Conservation (phyloP, 140 eudicot species). For the Senecio squalidus region DNA sequence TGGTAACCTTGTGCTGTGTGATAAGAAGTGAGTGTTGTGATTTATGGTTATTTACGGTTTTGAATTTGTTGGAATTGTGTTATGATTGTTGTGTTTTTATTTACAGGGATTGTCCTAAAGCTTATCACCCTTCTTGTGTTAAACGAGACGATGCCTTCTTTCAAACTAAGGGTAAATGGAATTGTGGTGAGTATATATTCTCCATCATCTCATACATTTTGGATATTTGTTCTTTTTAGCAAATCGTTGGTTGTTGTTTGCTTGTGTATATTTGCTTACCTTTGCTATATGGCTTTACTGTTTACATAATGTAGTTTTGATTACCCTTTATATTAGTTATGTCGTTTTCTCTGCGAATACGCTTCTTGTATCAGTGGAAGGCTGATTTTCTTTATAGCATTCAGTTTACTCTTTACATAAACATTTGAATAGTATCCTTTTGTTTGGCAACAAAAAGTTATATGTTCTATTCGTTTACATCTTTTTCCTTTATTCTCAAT, state of each 20-base stretch:
- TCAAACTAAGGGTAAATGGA: conserved; percentile 86
- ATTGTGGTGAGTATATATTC: conserved; percentile 64
- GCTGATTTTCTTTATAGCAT: conserved; percentile 4
- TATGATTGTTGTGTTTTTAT: conserved; percentile 16
- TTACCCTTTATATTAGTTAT: not conserved
- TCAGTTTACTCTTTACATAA: not conserved
- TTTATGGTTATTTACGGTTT: not conserved
- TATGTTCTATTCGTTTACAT: not conserved
- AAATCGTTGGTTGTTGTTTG: conserved; percentile 1
- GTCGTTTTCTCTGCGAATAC: not conserved
- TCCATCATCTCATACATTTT: conserved; percentile 5
- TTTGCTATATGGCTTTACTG: conserved; percentile 8
- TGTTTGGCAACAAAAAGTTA: not conserved
- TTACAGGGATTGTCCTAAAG: conserved; percentile 90
- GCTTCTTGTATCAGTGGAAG: not conserved
- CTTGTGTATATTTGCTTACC: conserved; percentile 7
- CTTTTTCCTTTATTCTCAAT: not conserved
- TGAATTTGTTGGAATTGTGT: not conserved
- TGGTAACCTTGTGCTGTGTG: conserved; percentile 95
- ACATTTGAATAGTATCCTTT: not conserved
- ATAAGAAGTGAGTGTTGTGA: conserved; percentile 53
- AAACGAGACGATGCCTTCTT: conserved; percentile 87
- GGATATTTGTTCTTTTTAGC: not conserved
- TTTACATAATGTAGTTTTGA: not conserved
- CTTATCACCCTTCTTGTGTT: conserved; percentile 93